Base-by-base conservation (phyloP, 2,329 filamentous ascomycete species). In the Didymella pomorum region DNA sequence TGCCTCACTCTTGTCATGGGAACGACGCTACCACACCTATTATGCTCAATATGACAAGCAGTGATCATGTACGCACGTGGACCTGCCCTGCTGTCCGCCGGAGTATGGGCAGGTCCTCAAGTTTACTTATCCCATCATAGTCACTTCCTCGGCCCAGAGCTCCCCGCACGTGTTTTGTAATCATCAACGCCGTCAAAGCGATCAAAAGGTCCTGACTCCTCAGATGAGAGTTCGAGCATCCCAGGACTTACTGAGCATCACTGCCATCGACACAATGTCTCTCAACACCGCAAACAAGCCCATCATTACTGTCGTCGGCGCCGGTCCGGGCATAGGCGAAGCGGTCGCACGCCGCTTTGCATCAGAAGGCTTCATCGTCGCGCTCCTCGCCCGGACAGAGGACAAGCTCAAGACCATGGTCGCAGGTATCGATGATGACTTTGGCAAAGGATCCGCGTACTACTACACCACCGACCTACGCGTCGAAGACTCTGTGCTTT, bases 301-400 rank as follows among this genome's bases (percentile, higher is more conserved):
- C 5, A 58, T 59, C 43, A 64, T 67, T 29, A 65, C 65, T 14
- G 63, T 69, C 42, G 66, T 69, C 18, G 66, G 66, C 33, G 66
- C 65, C 26, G 66, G 66, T 11, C 66, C 66, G 48, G 65, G 66
- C 7, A 69, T 69, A 28, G 66, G 66, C 46, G 66, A 69, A 61
- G 66, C 66, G 18, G 66, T 69, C 11, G 66, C 66, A 35, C 66
- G 58, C 25, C 63, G 63, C 25, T 69, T 67, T 53, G 63, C 57
- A 45, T 48, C 48, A 8, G 64, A 64, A 58, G 66, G 66, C 51
- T 68, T 67, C 53, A 57, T 58, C 16, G 59, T 62, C 29, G 66
- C 65, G 2, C 49, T 69, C 5, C 66, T 69, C 8, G 66, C 66
- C 18, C 66, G 66, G 6, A 65, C 65, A 41, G 65, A 67, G 59